Conservation (phyloP, 2,329 filamentous ascomycete genomes). For the Madurella mycetomatis region DNA sequence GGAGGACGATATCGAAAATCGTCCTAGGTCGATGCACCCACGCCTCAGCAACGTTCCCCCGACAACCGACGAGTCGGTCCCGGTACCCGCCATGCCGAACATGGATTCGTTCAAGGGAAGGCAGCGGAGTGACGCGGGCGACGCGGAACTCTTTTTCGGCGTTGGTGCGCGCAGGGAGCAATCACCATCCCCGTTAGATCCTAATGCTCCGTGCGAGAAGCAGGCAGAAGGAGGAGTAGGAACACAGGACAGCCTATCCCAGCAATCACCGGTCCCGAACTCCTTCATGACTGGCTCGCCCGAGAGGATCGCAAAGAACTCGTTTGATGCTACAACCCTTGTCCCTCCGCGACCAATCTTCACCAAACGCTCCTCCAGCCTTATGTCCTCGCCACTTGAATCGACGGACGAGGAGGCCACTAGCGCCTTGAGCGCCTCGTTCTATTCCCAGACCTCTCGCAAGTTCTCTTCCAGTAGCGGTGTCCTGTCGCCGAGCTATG, state of each 20-base stretch:
- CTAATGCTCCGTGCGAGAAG: conserved; percentile 18
- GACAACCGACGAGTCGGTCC: conserved; percentile 45
- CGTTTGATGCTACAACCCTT: conserved; percentile 49
- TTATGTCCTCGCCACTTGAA: conserved; percentile 58
- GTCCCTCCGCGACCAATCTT: conserved; percentile 49
- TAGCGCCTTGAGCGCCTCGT: conserved; percentile 48
- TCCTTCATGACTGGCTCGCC: conserved; percentile 39
- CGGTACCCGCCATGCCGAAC: conserved; percentile 39
- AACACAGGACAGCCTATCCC: conserved; percentile 32
- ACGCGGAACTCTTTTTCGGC: conserved; percentile 45
- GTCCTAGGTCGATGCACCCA: conserved; percentile 71
- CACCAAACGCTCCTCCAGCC: conserved; percentile 53
- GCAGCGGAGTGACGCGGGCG: conserved; percentile 36
- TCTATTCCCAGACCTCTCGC: conserved; percentile 63
- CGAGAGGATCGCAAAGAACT: conserved; percentile 39
- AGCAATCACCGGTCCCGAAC: conserved; percentile 33
- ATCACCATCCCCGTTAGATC: conserved; percentile 52
- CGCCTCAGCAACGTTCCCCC: conserved; percentile 62
- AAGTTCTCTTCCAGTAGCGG: conserved; percentile 71
- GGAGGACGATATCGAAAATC: conserved; percentile 51
- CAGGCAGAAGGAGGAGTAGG: conserved; percentile 21
- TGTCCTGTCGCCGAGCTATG: conserved; percentile 53
- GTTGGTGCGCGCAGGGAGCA: conserved; percentile 54
- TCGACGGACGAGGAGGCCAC: conserved; percentile 67
- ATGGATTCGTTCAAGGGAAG: conserved; percentile 39